Evolutionary conservation across 768 basidiomycete genomes (phyloP).

Genomic region (Amanita muscaria): DNA sequence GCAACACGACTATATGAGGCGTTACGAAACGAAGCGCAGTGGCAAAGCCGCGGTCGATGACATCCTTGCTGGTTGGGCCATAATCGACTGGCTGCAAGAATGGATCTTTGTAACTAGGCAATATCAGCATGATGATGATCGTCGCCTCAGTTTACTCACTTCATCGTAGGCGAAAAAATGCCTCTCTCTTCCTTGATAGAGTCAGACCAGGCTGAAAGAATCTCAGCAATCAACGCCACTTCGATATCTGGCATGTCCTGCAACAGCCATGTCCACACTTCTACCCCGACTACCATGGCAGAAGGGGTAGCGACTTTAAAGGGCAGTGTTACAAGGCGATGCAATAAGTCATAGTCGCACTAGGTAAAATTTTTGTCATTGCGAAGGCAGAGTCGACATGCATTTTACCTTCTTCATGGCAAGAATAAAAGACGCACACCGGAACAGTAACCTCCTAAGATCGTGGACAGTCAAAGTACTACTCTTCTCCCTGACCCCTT

Average conservation of each 20-base stretch:
- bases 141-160: constrained; percentile 42
- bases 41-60: constrained; percentile 62
- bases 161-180: constrained; percentile 70
- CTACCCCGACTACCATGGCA: constrained; percentile 79
- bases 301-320: constrained; percentile 85
- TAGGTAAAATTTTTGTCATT: constrained; percentile 21
- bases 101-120: constrained; percentile 75
- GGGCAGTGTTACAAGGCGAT: constrained; percentile 80
- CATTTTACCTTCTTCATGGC: constrained; percentile 48
- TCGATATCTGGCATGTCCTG: constrained; percentile 78
- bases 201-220: constrained; percentile 80
- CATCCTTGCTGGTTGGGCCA: constrained; percentile 81
- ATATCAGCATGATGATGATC: constrained; percentile 1
- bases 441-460: constrained; percentile 75
- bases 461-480: constrained; percentile 74
- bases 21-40: constrained; percentile 68
- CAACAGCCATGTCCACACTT: constrained; percentile 96
- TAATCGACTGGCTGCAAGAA: constrained; percentile 82
- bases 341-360: constrained; percentile 81
- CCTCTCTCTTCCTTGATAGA: constrained; percentile 74
- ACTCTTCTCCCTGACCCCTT: constrained; percentile 62
- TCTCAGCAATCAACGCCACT: constrained; percentile 76
- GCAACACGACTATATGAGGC: constrained; percentile 77
- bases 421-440: constrained; percentile 77
- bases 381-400: background rate